Evolutionary conservation across 2,329 filamentous ascomycete genomes (phyloP), one percentile per base, ranked within the genome.

Genomic region (Sarocladium strictum): DNA sequence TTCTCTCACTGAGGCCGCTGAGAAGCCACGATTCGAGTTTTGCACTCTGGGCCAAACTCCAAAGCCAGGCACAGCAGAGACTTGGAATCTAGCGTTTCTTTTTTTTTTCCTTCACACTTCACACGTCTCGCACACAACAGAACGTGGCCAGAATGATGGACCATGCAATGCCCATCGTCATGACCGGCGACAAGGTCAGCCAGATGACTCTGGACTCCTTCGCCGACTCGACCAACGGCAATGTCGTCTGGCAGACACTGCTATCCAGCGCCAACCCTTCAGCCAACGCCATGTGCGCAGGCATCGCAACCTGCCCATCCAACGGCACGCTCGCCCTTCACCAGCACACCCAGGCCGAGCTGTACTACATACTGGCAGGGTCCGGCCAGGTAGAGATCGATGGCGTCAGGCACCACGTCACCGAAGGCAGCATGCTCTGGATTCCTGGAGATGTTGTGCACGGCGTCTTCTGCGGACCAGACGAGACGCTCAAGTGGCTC

Each of bases 331-430:
- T 65, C 4, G 59, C 62, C 6, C 58, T 64, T 6, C 63, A 65
- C 35, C 58, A 58, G 9, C 63, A 65, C 33, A 57, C 56, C 3
- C 63, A 65, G 40, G 55, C 63, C 15, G 63, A 65, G 35, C 55
- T 65, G 2, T 65, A 65, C 43, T 65, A 61, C 51, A 53, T 64
- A 3, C 27, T 65, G 3, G 54, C 49, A 1, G 63, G 63, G 1
- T 50, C 50, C 0, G 63, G 63, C 0, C 53, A 63, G 33, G 57
- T 65, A 1, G 60, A 65, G 37, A 52, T 63, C 2, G 53, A 59
- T 1, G 59, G 61, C 4, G 35, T 54, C 32, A 45, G 59, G 43
- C 47, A 54, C 14, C 24, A 43, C 1, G 60, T 63, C 12, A 50
- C 55, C 2, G 57, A 59, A 3, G 59, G 54, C 3, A 62, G 53